Conservation (phyloP, 257 asterid genomes). For the Rubia yunnanensis region DNA sequence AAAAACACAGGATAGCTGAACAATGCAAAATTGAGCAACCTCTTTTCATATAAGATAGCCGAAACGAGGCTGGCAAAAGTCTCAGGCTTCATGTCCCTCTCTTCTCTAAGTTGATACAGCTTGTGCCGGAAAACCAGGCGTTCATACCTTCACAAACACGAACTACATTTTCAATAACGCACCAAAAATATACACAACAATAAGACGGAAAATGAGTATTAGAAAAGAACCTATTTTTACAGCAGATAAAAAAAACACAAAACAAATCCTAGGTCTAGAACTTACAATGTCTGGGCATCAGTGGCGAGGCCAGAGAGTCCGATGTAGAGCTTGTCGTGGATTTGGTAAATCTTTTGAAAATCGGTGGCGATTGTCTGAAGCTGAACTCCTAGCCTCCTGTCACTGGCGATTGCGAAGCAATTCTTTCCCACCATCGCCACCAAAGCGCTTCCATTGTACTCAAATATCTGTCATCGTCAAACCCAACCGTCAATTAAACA, state of each 20-base stretch:
- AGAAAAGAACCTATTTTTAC: too few species aligned
- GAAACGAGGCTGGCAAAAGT: constrained; percentile 95
- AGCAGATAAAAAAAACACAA: neutral
- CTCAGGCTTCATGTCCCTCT: constrained; percentile 96
- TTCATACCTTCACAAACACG: constrained; percentile 43
- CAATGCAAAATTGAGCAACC: constrained; percentile 32
- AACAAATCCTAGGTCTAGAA: too few species aligned
- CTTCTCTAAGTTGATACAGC: constrained; percentile 80
- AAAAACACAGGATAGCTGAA: neutral
- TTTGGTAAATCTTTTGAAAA: constrained; percentile 64
- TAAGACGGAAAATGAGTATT: too few species aligned
- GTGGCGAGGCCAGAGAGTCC: constrained; percentile 88
- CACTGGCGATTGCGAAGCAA: constrained; percentile 93
- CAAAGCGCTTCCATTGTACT: constrained; percentile 93
- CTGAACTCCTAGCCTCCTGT: constrained; percentile 80
- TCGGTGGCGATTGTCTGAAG: constrained; percentile 85
- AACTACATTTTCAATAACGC: neutral
- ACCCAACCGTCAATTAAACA: neutral
- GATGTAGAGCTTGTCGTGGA: constrained; percentile 73
- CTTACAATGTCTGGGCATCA: constrained; percentile 81
- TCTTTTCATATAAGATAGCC: constrained; percentile 77
- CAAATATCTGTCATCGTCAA: constrained; percentile 52
- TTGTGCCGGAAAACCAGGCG: constrained; percentile 82
- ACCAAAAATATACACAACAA: too few species aligned
- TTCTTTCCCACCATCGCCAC: constrained; percentile 96